phyloP scores from a whole-genome alignment of 2,329 filamentous ascomycete genomes.

The Aspergillus novofumigatus region DNA sequence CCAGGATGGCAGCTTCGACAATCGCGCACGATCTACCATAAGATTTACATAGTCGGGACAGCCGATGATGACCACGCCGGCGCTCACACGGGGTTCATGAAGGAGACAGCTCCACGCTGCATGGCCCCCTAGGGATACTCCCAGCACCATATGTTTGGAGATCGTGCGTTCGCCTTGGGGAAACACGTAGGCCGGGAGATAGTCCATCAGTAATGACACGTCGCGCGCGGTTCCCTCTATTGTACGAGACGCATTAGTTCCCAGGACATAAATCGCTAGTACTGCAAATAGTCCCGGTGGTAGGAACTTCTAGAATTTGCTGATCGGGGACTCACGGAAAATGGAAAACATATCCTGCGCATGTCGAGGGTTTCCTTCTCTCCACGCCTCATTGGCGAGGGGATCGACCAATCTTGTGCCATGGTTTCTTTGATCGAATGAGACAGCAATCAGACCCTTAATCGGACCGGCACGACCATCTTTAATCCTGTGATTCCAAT shows the following conservation, averaged over 20 bases:
- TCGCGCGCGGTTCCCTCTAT: constrained; percentile 67
- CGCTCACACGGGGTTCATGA: constrained; percentile 71
- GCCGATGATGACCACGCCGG: constrained; percentile 76
- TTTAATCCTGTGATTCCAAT: constrained; percentile 56
- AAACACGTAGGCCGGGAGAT: constrained; percentile 72
- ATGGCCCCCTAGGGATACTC: constrained; percentile 83
- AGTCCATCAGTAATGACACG: constrained; percentile 68
- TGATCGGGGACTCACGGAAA: constrained; percentile 52
- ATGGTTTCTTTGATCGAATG: constrained; percentile 93
- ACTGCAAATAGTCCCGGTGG: neutral
- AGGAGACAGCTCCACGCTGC: constrained; percentile 80
- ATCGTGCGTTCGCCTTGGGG: constrained; percentile 46
- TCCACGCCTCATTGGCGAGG: constrained; percentile 73
- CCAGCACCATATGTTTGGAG: constrained; percentile 67
- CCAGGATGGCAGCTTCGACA: constrained; percentile 63
- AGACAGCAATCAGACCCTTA: constrained; percentile 70
- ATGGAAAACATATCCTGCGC: constrained; percentile 88
- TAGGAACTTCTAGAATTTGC: no score
- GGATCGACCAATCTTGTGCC: constrained; percentile 66
- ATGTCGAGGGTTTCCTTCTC: constrained; percentile 71
- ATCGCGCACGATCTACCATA: constrained; percentile 72
- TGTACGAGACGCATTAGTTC: neutral
- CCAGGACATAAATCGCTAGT: neutral
- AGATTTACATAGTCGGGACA: constrained; percentile 83
- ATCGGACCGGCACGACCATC: constrained; percentile 25